Evolutionary conservation across 495 filamentous ascomycete genomes (phyloP), one percentile per base, ranked within the genome.

Genomic region (Neurospora africana): DNA sequence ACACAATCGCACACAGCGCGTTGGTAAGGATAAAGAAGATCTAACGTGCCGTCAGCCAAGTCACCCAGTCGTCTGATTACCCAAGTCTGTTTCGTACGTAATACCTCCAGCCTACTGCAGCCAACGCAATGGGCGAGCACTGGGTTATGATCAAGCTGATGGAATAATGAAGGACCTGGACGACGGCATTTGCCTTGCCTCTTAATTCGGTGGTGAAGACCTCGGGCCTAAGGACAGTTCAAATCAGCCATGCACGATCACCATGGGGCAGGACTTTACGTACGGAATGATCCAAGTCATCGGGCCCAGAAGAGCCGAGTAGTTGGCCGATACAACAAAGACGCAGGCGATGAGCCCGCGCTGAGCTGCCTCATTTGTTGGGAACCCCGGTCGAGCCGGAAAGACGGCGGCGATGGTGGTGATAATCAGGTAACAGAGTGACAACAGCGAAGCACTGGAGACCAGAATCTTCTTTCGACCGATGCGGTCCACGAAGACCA

Each of bases 321-420:
- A 90, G 67, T 89, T 77, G 4, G 83, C 84, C 58, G 88, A 89
- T 38, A 88, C 83, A 44, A 87, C 84, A 74, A 87, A 86, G 79
- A 89, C 86, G 73, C 85, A 84, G 33, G 88, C 85, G 67, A 86
- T 87, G 30, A 85, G 81, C 4, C 83, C 84, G n/a, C 87, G 80
- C 38, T 85, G 82, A 36, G 82, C 78, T 3, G 75, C 73, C 43
- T 81, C 82, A 68, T 79, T 79, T 9, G 77, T 82, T 35, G 81
- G 76, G 15, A 76, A 47, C 1, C 78, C 78, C 3, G 79, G 77
- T 1, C 74, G 76, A 0, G 83, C 83, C 0, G 87, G 82, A 19
- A 81, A 83, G 6, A 84, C 80, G 68, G 85, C 85, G 2, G 85
- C 81, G 39, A 86, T 81, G 71, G 88, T 82, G 0, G 82, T 83